phyloP scores from a whole-genome alignment of 208 protist genomes.

The Novymonas esmeraldas region DNA sequence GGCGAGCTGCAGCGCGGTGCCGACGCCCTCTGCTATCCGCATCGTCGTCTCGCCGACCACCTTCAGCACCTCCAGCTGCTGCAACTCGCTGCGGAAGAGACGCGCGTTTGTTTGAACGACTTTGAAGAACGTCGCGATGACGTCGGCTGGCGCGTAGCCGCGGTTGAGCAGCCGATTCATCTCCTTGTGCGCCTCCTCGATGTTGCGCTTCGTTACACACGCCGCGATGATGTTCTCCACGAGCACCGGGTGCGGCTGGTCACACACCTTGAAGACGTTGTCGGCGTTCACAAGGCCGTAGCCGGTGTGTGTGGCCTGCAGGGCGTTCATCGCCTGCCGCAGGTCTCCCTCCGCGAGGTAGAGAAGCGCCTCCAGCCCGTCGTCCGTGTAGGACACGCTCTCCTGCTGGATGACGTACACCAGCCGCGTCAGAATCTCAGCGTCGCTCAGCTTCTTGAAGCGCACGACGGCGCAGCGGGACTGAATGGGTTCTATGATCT shows the following conservation, averaged over 20 bases:
- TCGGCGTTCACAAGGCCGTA: constrained; percentile 96
- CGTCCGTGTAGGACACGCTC: constrained; percentile 91
- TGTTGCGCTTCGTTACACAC: constrained; percentile 82
- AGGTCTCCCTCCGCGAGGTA: constrained; percentile 98
- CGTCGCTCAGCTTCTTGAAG: constrained; percentile 81
- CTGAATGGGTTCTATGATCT: constrained; percentile 99
- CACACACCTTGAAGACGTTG: constrained; percentile 99
- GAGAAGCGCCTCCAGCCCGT: constrained; percentile 97
- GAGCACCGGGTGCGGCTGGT: constrained; percentile 97
- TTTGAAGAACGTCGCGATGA: constrained; percentile 97
- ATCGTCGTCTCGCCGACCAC: constrained; percentile 88
- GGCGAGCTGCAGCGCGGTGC: constrained; percentile 84
- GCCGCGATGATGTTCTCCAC: constrained; percentile 91
- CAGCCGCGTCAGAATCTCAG: constrained; percentile 94
- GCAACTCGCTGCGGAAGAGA: constrained; percentile 68
- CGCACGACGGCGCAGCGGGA: constrained; percentile 92
- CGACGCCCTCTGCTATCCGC: constrained; percentile 86
- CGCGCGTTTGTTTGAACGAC: constrained; percentile 66
- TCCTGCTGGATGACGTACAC: constrained; percentile 92
- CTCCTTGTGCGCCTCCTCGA: constrained; percentile 75
- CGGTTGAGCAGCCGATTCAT: constrained; percentile 81
- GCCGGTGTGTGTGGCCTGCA: constrained; percentile 96
- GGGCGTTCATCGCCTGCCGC: constrained; percentile 97
- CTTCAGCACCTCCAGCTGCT: constrained; percentile 81
- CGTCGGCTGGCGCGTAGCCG: constrained; percentile 96